A percentile compares a stretch with the other conserved stretches of the same genome.
Evolutionary conservation across 495 filamentous ascomycete species (phyloP).

Genomic region (Talaromyces ruber): DNA sequence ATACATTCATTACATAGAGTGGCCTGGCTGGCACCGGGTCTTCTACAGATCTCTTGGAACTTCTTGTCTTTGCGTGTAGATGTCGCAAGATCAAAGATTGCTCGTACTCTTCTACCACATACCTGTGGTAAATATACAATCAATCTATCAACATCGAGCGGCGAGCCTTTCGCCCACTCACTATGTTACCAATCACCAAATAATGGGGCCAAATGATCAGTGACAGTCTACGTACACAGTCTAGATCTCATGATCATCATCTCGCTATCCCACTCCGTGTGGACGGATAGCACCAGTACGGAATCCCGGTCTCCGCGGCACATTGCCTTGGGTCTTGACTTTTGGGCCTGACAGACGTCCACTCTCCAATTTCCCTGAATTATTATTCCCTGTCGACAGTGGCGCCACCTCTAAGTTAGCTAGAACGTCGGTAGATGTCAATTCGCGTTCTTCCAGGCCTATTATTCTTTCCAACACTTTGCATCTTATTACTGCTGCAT

Average conservation of each 20-base stretch:
- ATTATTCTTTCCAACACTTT: too few species aligned
- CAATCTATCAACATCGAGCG: not conserved
- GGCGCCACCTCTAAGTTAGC: not conserved
- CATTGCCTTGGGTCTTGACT: not conserved
- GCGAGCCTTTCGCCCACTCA: not conserved
- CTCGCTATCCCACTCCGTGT: not conserved
- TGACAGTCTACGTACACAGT: not conserved
- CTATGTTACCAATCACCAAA: not conserved
- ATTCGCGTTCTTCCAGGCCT: not conserved
- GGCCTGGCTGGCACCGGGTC: too few species aligned
- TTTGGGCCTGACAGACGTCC: too few species aligned
- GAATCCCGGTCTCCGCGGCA: not conserved
- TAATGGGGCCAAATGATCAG: not conserved
- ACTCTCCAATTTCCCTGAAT: not conserved
- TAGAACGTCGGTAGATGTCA: not conserved
- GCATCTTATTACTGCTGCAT: not conserved
- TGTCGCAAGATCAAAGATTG: not conserved
- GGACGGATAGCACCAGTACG: not conserved
- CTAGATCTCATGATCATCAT: not conserved
- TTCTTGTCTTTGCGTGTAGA: not conserved
- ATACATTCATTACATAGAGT: not conserved
- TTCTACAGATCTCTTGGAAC: not conserved
- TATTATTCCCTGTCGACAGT: not conserved
- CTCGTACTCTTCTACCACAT: not conserved
- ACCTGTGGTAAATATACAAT: too few species aligned